Evolutionary conservation across 306 rosid genomes (phyloP), one percentile per base, ranked within the genome.

Genomic region (Echinosophora koreensis): DNA sequence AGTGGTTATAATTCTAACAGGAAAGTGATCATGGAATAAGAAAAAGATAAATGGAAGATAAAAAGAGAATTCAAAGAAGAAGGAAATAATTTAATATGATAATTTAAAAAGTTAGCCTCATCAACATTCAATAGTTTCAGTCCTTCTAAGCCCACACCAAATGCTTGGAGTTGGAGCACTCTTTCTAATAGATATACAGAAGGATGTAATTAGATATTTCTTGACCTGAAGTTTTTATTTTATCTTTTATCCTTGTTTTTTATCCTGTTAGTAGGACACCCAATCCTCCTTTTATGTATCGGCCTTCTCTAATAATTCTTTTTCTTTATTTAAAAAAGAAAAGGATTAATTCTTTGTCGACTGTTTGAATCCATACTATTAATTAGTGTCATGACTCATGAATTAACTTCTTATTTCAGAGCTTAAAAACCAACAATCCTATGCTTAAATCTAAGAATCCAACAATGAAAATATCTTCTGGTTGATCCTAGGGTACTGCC

Each of bases 61-160:
- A 3, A 39, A 27, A 44, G 47, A 63, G 7, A 57, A 77, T 60
- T 46, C 49, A 44, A 9, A 35, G 52, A 59, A 46, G 66, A 27
- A n/a, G 15, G 34, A 73, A 78, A 44, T 44, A 70, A 4, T 6
- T 39, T 49, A 64, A 70, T 27, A 41, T 74, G 62, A 42, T 49
- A 61, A 34, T 50, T 16, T 72, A 41, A 47, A 78, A 55, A 54
- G 47, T 70, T 74, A 67, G 76, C 66, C 16, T 44, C 73, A 32
- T 50, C 13, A 34, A 34, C 17, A 57, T 37, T 15, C 39, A 38
- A 62, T 35, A 47, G 51, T 38, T 71, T 62, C 9, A 62, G 49
- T 16, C 44, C 7, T 62, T 17, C 17, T 41, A 61, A 56, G 56
- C 14, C 65, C 56, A 50, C 38, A 62, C 38, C 28, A 77, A 57